These are phyloP conservation scores for Gamarada debralockiae DNA, from an alignment of 495 filamentous ascomycete genomes.

Conservation along the genomic window DNA sequence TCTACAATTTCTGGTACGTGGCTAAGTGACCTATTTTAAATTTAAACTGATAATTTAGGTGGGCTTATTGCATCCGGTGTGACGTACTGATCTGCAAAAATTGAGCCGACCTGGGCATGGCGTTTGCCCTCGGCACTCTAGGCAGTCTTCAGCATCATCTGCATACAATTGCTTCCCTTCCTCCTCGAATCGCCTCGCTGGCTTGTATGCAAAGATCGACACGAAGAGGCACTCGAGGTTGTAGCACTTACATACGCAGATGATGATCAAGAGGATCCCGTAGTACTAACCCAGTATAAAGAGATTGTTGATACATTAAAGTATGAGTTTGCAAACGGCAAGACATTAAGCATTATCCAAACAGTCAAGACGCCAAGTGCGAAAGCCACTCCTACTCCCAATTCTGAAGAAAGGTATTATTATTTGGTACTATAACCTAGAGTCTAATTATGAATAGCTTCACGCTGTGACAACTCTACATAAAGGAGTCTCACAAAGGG, in stretches of 20 bases:
- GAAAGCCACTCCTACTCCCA: too few relatives aligned
- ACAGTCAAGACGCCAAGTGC: conserved; percentile 19
- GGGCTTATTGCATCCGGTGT: conserved; percentile 37
- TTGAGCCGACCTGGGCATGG: conserved; percentile 5
- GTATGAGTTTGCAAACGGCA: conserved; percentile 41
- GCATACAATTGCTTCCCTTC: conserved; percentile 12
- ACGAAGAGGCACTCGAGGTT: conserved; percentile 40
- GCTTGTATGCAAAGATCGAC: conserved; percentile 47
- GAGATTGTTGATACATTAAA: conserved; percentile 39
- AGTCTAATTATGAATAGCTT: too few relatives aligned
- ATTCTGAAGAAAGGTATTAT: too few relatives aligned
- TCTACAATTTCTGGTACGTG: too few relatives aligned
- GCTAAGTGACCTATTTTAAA: too few relatives aligned
- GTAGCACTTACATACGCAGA: conserved; percentile 33
- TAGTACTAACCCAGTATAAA: conserved; percentile 35
- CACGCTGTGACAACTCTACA: too few relatives aligned
- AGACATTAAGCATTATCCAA: conserved; percentile 36
- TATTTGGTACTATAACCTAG: too few relatives aligned
- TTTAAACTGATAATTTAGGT: conserved; percentile 33
- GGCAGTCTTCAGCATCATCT: neutral
- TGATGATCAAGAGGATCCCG: conserved; percentile 28
- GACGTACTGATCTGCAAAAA: too few relatives aligned
- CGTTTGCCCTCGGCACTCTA: conserved; percentile 1
- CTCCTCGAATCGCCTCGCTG: conserved; percentile 55
- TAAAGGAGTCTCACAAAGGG: too few relatives aligned